Conservation (phyloP, 148 eudicot genomes). For the Rhododendron molle region DNA sequence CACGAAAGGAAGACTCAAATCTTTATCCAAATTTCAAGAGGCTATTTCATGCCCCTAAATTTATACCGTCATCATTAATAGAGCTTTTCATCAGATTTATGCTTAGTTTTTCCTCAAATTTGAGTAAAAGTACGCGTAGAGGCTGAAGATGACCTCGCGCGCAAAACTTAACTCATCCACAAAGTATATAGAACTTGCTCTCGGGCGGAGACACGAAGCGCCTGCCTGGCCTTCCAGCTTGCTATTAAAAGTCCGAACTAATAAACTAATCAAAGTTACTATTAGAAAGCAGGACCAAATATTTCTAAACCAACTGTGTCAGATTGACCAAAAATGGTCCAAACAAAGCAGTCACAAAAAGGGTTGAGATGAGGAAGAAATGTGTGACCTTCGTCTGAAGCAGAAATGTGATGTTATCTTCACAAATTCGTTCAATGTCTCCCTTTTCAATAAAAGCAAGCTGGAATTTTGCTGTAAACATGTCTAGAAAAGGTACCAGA, state of each 20-base stretch:
- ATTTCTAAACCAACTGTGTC: not conserved
- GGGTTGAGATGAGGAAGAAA: not conserved
- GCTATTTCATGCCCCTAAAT: not conserved
- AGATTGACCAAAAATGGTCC: not conserved
- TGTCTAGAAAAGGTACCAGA: conserved; percentile 17
- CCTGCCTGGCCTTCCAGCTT: not conserved
- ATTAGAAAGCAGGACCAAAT: not conserved
- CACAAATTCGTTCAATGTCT: conserved; percentile 18
- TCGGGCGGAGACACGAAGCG: not conserved
- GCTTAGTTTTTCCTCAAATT: not conserved
- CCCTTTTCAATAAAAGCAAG: conserved; percentile 13
- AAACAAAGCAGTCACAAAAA: not conserved
- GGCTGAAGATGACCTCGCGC: not conserved
- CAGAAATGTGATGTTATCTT: conserved; percentile 16
- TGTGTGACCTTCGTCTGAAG: not conserved
- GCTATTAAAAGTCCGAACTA: not conserved
- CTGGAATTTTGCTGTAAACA: conserved; percentile 4
- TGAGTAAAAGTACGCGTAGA: not conserved
- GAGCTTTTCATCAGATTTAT: not conserved
- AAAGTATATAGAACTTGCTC: not conserved
- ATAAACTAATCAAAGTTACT: not conserved
- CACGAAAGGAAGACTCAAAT: not conserved
- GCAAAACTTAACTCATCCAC: not conserved
- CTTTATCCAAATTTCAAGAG: not conserved
- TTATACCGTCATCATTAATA: too few species aligned